These are phyloP conservation scores for Emmonsia crescens DNA, from an alignment of 2,329 filamentous ascomycete genomes.

Conservation along the genomic window DNA sequence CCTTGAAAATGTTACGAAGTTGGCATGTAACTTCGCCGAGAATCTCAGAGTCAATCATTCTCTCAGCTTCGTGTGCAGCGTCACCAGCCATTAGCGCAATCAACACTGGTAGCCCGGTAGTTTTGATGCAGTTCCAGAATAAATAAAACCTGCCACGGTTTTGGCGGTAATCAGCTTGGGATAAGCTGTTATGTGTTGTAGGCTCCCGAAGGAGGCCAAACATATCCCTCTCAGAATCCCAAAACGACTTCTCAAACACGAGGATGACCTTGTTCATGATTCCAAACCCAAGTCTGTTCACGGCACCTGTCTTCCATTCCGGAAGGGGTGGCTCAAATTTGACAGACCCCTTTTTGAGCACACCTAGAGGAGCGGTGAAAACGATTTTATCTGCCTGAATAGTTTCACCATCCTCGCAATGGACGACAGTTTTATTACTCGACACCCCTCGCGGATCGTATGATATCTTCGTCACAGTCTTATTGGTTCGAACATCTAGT, in stretches of 20 bases:
- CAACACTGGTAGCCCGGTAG: constrained; percentile 74
- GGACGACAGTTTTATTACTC: constrained; percentile 47
- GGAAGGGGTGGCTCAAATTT: constrained; percentile 88
- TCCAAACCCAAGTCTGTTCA: constrained; percentile 79
- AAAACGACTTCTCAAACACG: constrained; percentile 81
- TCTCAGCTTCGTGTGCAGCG: constrained; percentile 79
- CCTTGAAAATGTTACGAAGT: constrained; percentile 62
- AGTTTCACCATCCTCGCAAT: constrained; percentile 64
- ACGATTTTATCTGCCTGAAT: constrained; percentile 86
- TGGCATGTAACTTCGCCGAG: constrained; percentile 70
- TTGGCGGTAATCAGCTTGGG: constrained; percentile 66
- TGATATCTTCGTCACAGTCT: constrained; percentile 63
- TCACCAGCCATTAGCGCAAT: constrained; percentile 94
- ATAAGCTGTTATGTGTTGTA: constrained; percentile 55
- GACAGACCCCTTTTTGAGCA: constrained; percentile 72
- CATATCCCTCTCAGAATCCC: constrained; percentile 82
- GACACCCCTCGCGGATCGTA: constrained; percentile 38
- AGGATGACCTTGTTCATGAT: constrained; percentile 91
- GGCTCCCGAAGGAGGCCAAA: constrained; percentile 82
- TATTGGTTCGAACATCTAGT: constrained; percentile 65
- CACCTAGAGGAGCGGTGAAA: constrained; percentile 78
- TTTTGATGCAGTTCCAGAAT: constrained; percentile 93
- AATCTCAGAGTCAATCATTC: constrained; percentile 61
- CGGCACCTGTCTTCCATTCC: constrained; percentile 68
- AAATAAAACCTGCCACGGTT: constrained; percentile 89